Evolutionary conservation across 1,284 basidiomycete species (phyloP), one percentile per base, ranked within the genome.

Genomic region (Puccinia horiana): DNA sequence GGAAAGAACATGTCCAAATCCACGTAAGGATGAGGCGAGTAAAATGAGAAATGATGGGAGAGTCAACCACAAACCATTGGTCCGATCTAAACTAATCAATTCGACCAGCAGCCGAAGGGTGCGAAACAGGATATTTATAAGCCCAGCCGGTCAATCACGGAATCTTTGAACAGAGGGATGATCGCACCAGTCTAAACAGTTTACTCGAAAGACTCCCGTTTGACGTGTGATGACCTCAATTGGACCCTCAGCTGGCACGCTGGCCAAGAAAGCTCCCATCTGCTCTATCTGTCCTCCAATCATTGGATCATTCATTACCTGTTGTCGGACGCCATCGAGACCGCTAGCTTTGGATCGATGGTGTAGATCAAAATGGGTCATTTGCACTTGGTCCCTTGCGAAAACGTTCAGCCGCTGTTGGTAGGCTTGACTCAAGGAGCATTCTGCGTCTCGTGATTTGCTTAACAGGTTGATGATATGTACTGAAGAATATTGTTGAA

Each of bases 331-430:
- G 78, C 91, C 92, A 82, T 99, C 96, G 85, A 98, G 94, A 5
- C 97, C 96, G 49, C 91, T 91, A n/a, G 91, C 88, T 85, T 91
- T 90, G 35, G 95, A 93, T 9, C 91, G 91, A 54, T 91, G 91
- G 86, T 99, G 97, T 86, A 99, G 98, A 87, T 99, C 97, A 85
- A 95, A 98, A 84, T 95, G 91, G 0, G 94, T 96, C 82, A 97
- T 91, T 52, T 52, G 86, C 23, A 85, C 90, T 88, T 79, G 92
- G 88, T 74, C 90, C 89, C 89, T 83, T 85, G 35, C 86, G 85
- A 74, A 90, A 89, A 83, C 90, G 88, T 47, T 47, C 11, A 96
- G 88, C 85, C 95, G 93, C 52, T 91, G 90, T 44, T 90, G 90
- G 86, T 98, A 99, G 11, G 94, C 92, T 35, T 89, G 88, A 0